These are phyloP conservation scores for Colletotrichum phormii DNA, from an alignment of 2,329 filamentous ascomycete genomes.

Conservation along the genomic window DNA sequence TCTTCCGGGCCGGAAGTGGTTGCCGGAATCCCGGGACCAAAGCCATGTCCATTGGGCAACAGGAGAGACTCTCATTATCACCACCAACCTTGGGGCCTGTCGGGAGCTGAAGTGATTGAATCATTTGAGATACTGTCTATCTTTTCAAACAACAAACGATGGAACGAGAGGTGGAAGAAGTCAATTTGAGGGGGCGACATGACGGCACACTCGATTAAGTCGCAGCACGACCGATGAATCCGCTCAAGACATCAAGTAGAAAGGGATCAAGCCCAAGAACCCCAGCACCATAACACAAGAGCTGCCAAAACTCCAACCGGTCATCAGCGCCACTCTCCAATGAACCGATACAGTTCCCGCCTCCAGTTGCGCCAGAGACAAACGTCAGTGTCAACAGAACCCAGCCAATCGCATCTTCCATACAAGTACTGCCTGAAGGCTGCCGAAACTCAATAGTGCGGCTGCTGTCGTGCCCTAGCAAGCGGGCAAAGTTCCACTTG, in stretches of 20 bases:
- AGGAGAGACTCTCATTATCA: background rate
- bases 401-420: conserved; percentile 48
- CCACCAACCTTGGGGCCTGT: background rate
- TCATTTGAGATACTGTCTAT: background rate
- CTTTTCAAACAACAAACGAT: background rate
- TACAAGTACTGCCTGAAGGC: conserved; percentile 45
- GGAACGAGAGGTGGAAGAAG: background rate
- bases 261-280: conserved; percentile 30
- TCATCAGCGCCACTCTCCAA: conserved; percentile 20
- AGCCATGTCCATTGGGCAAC: background rate
- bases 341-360: conserved; percentile 26
- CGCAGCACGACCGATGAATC: conserved; percentile 7
- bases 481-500: conserved; percentile 52
- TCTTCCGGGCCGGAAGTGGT: conserved; percentile 21
- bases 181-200: background rate
- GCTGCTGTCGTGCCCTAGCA: conserved; percentile 38
- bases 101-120: background rate
- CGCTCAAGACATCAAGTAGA: conserved; percentile 20
- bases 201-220: background rate
- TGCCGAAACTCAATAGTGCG: conserved; percentile 53
- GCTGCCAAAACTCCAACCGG: conserved; percentile 28
- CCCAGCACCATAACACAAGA: conserved; percentile 25
- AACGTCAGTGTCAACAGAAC: conserved; percentile 47
- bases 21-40: background rate
- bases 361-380: conserved; percentile 44